Percentiles rank a stretch among this genome's conserved stretches.
Evolutionary conservation across 768 basidiomycete species (phyloP).

Genomic region (Lactarius evosmus): DNA sequence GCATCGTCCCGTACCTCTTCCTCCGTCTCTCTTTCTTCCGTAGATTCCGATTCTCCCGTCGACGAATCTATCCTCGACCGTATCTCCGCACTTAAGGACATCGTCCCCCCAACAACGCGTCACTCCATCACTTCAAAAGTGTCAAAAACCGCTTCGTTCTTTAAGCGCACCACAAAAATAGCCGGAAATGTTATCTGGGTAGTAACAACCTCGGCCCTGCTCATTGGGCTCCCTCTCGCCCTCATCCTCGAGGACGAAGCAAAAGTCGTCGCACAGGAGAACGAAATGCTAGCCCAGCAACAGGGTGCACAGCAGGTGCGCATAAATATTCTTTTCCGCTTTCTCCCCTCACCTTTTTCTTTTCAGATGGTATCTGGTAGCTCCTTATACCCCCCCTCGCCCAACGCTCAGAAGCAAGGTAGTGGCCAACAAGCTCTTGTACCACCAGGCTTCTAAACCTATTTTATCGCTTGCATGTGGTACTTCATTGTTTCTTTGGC

Average conservation of each 20-base stretch:
- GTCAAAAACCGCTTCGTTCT: constrained; percentile 55
- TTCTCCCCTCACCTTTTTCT: neutral
- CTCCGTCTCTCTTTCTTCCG: constrained; percentile 73
- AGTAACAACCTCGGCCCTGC: constrained; percentile 87
- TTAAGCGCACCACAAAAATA: constrained; percentile 66
- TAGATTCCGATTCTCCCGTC: constrained; percentile 63
- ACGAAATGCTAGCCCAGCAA: constrained; percentile 90
- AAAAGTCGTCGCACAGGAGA: constrained; percentile 90
- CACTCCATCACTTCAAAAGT: constrained; percentile 64
- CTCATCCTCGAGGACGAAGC: constrained; percentile 95
- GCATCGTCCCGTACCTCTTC: constrained; percentile 72
- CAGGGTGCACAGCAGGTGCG: constrained; percentile 85
- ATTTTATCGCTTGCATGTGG: neutral
- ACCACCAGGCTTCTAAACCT: constrained; percentile 26
- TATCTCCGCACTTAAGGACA: constrained; percentile 88
- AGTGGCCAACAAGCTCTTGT: constrained; percentile 27
- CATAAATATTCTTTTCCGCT: too few relatives aligned
- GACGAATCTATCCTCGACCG: constrained; percentile 90
- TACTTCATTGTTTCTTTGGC: neutral
- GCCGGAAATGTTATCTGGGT: constrained; percentile 93
- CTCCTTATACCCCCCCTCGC: constrained; percentile 24
- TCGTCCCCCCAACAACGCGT: constrained; percentile 88
- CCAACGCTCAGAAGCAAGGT: constrained; percentile 21
- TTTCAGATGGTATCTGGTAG: constrained; percentile 26
- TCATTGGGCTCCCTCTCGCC: constrained; percentile 91